Evolutionary conservation across 129 eudicot genomes (phyloP), one percentile per base, ranked within the genome.

Genomic region (Heracleum sosnowskyi): DNA sequence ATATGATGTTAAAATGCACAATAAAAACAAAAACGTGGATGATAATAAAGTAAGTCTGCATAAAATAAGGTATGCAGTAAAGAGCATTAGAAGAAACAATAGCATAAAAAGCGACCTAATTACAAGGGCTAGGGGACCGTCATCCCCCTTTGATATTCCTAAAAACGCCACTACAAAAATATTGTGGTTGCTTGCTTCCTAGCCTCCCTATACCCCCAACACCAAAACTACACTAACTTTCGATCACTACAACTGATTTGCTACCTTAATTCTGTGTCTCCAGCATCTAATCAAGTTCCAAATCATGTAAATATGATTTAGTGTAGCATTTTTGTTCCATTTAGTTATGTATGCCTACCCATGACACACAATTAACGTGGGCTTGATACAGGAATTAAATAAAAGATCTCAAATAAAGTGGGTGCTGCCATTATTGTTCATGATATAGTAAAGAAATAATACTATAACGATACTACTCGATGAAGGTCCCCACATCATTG

Each of bases 401-500:
- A 13, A 39, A 8, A 79, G 37, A 79, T 40, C 35, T 69, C 40
- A 69, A 33, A 11, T 66, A 24, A n/a, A n/a, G 69, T 45, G 77
- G 46, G 20, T 17, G 37, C 44, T 37, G 39, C 77, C 60, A 74
- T 69, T 71, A 69, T 41, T 35, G 40, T 79, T 46, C 39, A 71
- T 44, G 77, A 79, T 39, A 79, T 71, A 18, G 36, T 71, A 53
- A 79, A 73, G 7, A 79, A 79, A 72, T 53, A 45, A 62, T 31
- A 16, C 39, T 66, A 28, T 53, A 1, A 69, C 15, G 36, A 44
- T 78, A 40, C 76, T 29, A 68, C 34, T 33, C 4, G 17, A 57
- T 51, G 46, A 76, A 77, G 37, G 80, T 69, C 81, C 84, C 73
- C 81, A 42, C 78, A 76, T 71, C 73, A 78, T 60, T 42, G 33